These are phyloP conservation scores for Lizanozyma gosingica DNA, from an alignment of 1,139 yeast species.

Conservation along the genomic window DNA sequence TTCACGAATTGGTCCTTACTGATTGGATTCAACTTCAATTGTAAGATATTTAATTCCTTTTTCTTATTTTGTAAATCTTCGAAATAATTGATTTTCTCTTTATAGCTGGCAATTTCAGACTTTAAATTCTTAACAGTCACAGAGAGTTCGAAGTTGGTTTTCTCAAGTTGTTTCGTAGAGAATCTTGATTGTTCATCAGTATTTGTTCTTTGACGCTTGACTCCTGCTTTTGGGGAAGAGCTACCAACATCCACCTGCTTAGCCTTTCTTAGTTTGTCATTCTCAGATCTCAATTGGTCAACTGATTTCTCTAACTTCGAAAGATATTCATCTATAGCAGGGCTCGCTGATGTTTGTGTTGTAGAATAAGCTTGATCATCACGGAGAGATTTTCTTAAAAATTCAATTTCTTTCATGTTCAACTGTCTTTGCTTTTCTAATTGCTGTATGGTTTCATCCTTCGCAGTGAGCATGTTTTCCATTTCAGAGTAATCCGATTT, in stretches of 20 bases:
- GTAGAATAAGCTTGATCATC: slow-evolving; percentile 1
- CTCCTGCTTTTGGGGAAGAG: not conserved
- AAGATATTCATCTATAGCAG: slow-evolving; percentile 8
- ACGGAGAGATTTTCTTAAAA: slow-evolving; percentile 31
- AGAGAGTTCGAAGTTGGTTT: not conserved
- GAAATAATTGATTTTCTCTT: slow-evolving; percentile 24
- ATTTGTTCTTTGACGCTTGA: not conserved
- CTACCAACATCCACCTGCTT: slow-evolving; percentile 2
- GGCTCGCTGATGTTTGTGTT: slow-evolving; percentile 5
- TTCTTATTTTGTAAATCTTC: slow-evolving; percentile 20
- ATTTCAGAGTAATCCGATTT: slow-evolving; percentile 15
- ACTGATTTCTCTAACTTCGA: slow-evolving; percentile 20
- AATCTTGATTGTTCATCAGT: not conserved
- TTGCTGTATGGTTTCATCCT: slow-evolving; percentile 27
- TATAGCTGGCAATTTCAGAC: slow-evolving; percentile 22
- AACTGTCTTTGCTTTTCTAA: slow-evolving; percentile 46
- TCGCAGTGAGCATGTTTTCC: slow-evolving; percentile 17
- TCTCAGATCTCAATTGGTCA: slow-evolving; percentile 31
- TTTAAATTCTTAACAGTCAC: slow-evolving; percentile 20
- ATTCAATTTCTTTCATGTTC: slow-evolving; percentile 53
- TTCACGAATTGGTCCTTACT: slow-evolving; percentile 56
- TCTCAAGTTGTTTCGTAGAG: not conserved
- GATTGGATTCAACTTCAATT: slow-evolving; percentile 63
- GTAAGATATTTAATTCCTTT: slow-evolving; percentile 43
- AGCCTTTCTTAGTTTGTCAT: slow-evolving; percentile 29